A percentile compares a stretch with the other conserved stretches of the same genome.
Conservation (phyloP, 2,329 filamentous ascomycete genomes). For the Stachybotrys elegans region DNA sequence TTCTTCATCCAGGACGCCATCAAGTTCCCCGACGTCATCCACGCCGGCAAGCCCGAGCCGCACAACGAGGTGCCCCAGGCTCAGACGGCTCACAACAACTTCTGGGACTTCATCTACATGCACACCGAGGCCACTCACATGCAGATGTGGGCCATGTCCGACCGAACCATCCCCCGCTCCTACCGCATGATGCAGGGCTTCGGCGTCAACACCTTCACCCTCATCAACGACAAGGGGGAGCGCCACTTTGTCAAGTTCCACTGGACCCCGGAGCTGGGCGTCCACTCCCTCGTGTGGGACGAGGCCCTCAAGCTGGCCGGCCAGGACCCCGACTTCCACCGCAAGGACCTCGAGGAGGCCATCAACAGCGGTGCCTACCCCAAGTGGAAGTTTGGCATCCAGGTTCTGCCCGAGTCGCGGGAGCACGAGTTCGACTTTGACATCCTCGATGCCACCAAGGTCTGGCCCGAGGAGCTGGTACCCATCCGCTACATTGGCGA, state of each 20-base stretch:
- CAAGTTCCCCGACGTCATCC: constrained; percentile 66
- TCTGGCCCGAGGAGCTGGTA: constrained; percentile 76
- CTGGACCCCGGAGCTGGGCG: constrained; percentile 68
- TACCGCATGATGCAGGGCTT: constrained; percentile 86
- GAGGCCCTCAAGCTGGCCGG: constrained; percentile 71
- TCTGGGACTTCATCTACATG: constrained; percentile 66
- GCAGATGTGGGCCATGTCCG: constrained; percentile 76
- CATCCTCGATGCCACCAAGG: constrained; percentile 77
- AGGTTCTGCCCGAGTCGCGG: constrained; percentile 65
- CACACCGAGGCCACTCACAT: constrained; percentile 71
- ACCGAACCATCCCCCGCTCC: constrained; percentile 66
- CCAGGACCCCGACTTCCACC: constrained; percentile 76
- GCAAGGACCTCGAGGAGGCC: constrained; percentile 70
- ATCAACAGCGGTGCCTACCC: constrained; percentile 68
- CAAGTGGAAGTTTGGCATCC: constrained; percentile 80
- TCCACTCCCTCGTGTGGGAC: constrained; percentile 74
- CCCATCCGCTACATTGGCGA: constrained; percentile 75
- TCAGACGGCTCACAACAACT: constrained; percentile 68
- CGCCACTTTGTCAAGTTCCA: constrained; percentile 74
- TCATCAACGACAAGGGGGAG: constrained; percentile 63
- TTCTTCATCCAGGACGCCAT: constrained; percentile 74
- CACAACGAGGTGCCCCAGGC: constrained; percentile 67
- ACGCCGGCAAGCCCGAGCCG: constrained; percentile 63
- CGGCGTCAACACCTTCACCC: constrained; percentile 73
- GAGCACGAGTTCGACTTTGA: constrained; percentile 81